A percentile compares a stretch with the other conserved stretches of the same genome.
phyloP scores from a whole-genome alignment of 352 stramenopile species.

The Stramenopiles sp. region DNA sequence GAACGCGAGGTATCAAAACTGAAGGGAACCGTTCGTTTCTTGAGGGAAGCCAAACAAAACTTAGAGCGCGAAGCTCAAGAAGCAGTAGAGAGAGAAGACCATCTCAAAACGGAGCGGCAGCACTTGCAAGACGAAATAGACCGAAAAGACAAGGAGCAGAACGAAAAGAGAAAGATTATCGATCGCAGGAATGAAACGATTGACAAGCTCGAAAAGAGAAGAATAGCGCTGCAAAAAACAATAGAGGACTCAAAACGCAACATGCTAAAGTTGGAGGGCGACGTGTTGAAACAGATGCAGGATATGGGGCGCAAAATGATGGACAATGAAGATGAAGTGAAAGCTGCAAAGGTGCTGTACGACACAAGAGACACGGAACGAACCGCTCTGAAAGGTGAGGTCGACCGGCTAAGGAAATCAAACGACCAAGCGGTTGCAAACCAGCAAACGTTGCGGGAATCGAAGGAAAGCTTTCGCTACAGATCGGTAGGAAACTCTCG shows the following conservation, averaged over 20 bases:
- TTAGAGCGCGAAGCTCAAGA: too few species aligned
- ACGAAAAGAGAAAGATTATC: background rate
- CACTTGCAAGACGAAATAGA: background rate
- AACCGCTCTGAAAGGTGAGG: background rate
- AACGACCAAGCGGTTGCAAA: background rate
- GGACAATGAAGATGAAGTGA: background rate
- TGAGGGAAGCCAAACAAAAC: background rate
- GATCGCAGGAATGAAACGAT: background rate
- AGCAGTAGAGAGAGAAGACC: too few species aligned
- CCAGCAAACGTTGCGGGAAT: too few species aligned
- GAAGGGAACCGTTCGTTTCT: background rate
- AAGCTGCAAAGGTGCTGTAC: background rate
- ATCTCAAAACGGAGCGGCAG: background rate
- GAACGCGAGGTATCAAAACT: background rate
- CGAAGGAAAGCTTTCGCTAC: background rate
- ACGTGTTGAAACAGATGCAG: background rate
- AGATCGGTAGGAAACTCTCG: background rate
- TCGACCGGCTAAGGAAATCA: background rate
- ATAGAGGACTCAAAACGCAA: background rate
- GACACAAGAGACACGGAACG: background rate
- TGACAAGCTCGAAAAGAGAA: background rate
- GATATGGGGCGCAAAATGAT: background rate
- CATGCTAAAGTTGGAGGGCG: background rate
- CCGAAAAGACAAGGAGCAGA: background rate
- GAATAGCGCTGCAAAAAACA: background rate